Percentiles rank a stretch among this genome's conserved stretches.
Evolutionary conservation across 352 stramenopile species (phyloP).

Genomic region (Phytophthora pluvialis): DNA sequence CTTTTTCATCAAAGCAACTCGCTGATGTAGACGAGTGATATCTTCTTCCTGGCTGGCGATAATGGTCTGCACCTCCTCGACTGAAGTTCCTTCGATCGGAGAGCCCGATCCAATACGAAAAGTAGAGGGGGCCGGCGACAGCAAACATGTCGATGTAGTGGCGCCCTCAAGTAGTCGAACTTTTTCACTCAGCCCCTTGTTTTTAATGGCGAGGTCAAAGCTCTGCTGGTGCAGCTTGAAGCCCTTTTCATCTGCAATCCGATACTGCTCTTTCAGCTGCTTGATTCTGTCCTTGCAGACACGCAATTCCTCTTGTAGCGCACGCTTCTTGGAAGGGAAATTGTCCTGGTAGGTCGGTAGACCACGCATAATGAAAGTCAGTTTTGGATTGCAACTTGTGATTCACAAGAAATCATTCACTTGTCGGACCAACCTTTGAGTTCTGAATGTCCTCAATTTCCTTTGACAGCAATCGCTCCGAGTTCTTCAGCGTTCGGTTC

Average conservation of each 20-base stretch:
- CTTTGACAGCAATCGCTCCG: constrained; percentile 58
- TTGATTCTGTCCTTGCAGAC: constrained; percentile 66
- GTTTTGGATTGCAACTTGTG: neutral
- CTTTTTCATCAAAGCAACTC: constrained; percentile 70
- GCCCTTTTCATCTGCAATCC: constrained; percentile 52
- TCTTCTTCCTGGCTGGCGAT: constrained; percentile 72
- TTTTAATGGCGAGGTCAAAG: constrained; percentile 57
- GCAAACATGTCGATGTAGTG: constrained; percentile 9
- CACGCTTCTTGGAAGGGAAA: constrained; percentile 52
- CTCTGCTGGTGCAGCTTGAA: constrained; percentile 60
- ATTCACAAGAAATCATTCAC: neutral
- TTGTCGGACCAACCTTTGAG: constrained; percentile 37
- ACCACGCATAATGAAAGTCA: neutral
- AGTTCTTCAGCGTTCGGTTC: constrained; percentile 62
- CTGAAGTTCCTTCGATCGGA: constrained; percentile 10
- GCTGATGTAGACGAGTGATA: constrained; percentile 68
- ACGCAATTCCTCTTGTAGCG: constrained; percentile 69
- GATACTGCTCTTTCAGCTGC: constrained; percentile 61
- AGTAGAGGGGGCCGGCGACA: constrained; percentile 6
- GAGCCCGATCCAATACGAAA: neutral
- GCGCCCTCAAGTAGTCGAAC: constrained; percentile 48
- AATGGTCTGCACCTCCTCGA: constrained; percentile 45
- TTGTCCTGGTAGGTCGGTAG: constrained; percentile 38
- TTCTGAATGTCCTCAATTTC: constrained; percentile 70
- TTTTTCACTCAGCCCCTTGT: constrained; percentile 63